Percentiles rank a stretch among this genome's conserved stretches.
Evolutionary conservation across 371 early-diverging fungal genomes (phyloP).

Genomic region (Apophysomyces elegans): DNA sequence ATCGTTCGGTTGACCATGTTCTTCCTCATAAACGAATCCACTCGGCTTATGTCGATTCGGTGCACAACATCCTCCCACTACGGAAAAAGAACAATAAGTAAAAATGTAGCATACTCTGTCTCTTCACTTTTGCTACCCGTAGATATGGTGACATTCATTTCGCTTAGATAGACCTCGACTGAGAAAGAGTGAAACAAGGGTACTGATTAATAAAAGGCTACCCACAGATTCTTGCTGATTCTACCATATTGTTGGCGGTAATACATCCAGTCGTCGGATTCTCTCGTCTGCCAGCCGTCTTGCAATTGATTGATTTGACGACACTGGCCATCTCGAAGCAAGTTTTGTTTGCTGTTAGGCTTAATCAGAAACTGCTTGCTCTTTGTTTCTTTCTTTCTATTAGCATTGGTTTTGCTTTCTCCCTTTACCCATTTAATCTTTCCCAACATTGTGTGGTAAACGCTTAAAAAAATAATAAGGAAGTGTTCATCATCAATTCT

Average conservation of each 20-base stretch:
- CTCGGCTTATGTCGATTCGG: constrained; percentile 42
- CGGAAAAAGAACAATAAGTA: neutral
- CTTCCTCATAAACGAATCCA: constrained; percentile 39
- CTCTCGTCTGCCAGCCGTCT: constrained; percentile 39
- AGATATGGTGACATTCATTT: constrained; percentile 26
- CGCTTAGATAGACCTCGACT: constrained; percentile 44
- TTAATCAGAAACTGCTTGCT: neutral
- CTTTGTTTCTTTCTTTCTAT: neutral
- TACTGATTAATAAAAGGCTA: neutral
- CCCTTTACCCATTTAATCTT: constrained; percentile 20
- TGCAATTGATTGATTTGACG: constrained; percentile 25
- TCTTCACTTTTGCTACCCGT: constrained; percentile 27
- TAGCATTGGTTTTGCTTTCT: neutral
- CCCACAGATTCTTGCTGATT: neutral
- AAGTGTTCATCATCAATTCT: neutral
- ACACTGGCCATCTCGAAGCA: constrained; percentile 43
- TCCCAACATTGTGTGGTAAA: constrained; percentile 32
- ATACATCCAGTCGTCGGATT: constrained; percentile 48
- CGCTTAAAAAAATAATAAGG: neutral
- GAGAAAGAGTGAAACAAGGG: neutral
- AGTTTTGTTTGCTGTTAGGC: constrained; percentile 37
- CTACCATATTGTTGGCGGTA: constrained; percentile 51
- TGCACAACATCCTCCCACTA: constrained; percentile 53
- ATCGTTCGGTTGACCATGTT: constrained; percentile 34
- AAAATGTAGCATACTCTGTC: neutral